phyloP scores from a whole-genome alignment of 2,329 filamentous ascomycete species.

The Corinectria fuckeliana region DNA sequence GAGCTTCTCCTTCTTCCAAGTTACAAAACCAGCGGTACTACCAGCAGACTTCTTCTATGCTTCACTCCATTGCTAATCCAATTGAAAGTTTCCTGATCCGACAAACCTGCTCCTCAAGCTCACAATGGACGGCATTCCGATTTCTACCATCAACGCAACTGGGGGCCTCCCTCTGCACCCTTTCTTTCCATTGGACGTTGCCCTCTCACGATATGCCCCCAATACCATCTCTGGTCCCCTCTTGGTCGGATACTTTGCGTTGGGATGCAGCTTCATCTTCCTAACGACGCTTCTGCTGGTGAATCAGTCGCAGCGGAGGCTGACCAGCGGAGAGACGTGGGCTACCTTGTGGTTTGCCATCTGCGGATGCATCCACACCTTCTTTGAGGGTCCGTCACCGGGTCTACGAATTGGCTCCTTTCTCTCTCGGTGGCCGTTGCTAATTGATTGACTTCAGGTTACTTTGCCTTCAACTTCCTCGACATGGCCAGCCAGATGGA shows the following conservation, averaged over 20 bases:
- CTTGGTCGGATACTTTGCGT: constrained; percentile 66
- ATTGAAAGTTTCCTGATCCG: not conserved
- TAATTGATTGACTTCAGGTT: constrained; percentile 44
- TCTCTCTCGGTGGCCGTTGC: not conserved
- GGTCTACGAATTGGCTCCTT: not conserved
- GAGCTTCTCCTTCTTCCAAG: too few species aligned
- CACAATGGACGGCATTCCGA: constrained; percentile 25
- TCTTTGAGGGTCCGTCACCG: constrained; percentile 48
- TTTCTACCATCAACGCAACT: constrained; percentile 17
- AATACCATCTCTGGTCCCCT: constrained; percentile 67
- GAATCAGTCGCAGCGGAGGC: constrained; percentile 57
- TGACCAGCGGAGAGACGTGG: constrained; percentile 61
- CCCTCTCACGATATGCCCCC: constrained; percentile 67
- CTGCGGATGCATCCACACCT: constrained; percentile 60
- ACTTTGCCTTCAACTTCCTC: constrained; percentile 54
- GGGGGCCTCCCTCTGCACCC: constrained; percentile 56
- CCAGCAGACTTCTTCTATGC: not conserved
- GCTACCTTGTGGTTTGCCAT: constrained; percentile 79
- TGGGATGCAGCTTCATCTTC: constrained; percentile 64
- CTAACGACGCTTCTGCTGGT: constrained; percentile 60
- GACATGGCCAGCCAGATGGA: constrained; percentile 48
- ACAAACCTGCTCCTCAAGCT: not conserved
- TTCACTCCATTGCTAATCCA: not conserved
- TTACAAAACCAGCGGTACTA: not conserved
- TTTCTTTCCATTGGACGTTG: constrained; percentile 72